phyloP scores from a whole-genome alignment of 1,284 basidiomycete genomes.

The Trichosporon sp. region DNA sequence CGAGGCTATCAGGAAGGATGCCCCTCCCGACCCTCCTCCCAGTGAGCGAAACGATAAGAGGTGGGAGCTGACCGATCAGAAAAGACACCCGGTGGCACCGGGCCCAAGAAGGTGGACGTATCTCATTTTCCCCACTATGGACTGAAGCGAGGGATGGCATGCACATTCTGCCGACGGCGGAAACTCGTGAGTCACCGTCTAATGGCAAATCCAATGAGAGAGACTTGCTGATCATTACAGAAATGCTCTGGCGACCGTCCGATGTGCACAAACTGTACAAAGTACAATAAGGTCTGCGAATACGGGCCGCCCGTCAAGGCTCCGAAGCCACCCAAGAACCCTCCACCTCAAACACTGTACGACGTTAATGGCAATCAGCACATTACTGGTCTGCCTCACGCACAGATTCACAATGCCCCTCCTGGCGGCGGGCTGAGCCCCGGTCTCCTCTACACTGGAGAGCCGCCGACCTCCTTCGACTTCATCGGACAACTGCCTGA shows the following conservation, averaged over 20 bases:
- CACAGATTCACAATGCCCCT: not conserved
- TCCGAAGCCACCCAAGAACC: constrained; percentile 6
- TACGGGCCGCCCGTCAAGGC: constrained; percentile 24
- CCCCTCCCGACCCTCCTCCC: not conserved
- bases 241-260: constrained; percentile 37
- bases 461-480: not conserved
- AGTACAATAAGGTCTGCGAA: constrained; percentile 38
- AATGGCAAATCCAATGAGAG: not conserved
- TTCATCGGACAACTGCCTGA: not conserved
- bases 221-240: constrained; percentile 21
- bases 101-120: constrained; percentile 15
- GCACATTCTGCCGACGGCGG: constrained; percentile 38
- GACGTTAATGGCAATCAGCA: not conserved
- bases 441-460: not conserved
- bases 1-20: not conserved
- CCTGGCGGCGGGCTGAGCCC: not conserved
- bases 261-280: constrained; percentile 34
- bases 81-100: not conserved
- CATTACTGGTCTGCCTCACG: not conserved
- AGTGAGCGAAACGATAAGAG: not conserved
- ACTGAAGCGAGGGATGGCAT: constrained; percentile 27
- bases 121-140: constrained; percentile 22
- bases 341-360: not conserved
- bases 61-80: not conserved
- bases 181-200: constrained; percentile 29